Percentiles rank a stretch among this genome's conserved stretches.
These are phyloP conservation scores for Venturia asperata DNA, from an alignment of 2,329 filamentous ascomycete species.

Conservation along the genomic window DNA sequence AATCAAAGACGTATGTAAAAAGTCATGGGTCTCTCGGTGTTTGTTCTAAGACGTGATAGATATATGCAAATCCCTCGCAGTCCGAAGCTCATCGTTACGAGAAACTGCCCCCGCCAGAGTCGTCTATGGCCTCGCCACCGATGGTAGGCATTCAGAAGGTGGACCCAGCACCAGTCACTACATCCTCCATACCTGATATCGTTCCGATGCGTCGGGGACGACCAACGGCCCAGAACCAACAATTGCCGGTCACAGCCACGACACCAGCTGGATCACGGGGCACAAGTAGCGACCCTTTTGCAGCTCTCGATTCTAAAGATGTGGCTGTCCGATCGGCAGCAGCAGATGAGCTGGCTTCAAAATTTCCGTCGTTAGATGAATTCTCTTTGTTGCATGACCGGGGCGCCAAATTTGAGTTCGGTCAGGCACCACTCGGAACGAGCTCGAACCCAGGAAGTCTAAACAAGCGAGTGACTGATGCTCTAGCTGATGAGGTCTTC, in stretches of 20 bases:
- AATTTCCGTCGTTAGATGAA: constrained; percentile 87
- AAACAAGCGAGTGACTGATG: constrained; percentile 63
- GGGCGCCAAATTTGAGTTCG: constrained; percentile 78
- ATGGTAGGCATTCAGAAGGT: constrained; percentile 75
- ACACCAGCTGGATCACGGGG: constrained; percentile 61
- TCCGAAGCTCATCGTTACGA: constrained; percentile 58
- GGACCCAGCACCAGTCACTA: constrained; percentile 62
- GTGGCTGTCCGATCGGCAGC: constrained; percentile 43
- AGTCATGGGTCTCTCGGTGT: not conserved
- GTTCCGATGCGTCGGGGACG: constrained; percentile 88
- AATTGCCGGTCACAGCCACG: constrained; percentile 33
- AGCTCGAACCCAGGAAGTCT: constrained; percentile 46
- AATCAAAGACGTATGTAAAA: constrained; percentile 70
- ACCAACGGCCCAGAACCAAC: constrained; percentile 49
- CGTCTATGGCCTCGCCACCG: constrained; percentile 48
- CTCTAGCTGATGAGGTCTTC: constrained; percentile 80
- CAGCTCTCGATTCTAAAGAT: constrained; percentile 67
- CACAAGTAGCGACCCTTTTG: constrained; percentile 75
- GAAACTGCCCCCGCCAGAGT: constrained; percentile 50
- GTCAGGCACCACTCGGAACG: constrained; percentile 41
- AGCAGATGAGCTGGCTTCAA: constrained; percentile 71
- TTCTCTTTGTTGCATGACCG: constrained; percentile 85
- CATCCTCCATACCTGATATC: constrained; percentile 70
- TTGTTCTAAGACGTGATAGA: constrained; percentile 32
- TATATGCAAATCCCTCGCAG: constrained; percentile 49